phyloP scores from a whole-genome alignment of 805 yeast genomes.

The Yarrowia yakushimensis region DNA sequence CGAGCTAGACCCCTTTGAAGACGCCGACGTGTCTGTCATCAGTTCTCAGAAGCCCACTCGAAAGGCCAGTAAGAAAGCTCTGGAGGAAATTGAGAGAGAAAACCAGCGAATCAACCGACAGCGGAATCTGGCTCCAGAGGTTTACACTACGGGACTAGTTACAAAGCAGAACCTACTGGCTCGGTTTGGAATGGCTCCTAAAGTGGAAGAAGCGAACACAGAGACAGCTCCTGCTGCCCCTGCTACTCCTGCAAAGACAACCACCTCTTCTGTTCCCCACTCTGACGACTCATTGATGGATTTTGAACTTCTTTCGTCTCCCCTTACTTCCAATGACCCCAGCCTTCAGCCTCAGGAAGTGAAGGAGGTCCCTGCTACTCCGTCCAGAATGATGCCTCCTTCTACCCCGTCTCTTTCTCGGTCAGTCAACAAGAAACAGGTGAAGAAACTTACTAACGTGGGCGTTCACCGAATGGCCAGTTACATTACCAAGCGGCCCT shows the following conservation, averaged over 20 bases:
- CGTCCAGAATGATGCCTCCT: neutral
- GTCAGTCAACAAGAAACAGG: slow-evolving; percentile 7
- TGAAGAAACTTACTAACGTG: slow-evolving; percentile 12
- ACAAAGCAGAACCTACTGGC: slow-evolving; percentile 10
- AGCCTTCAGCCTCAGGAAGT: neutral
- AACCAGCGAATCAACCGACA: slow-evolving; percentile 30
- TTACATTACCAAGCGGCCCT: neutral
- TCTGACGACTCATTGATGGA: slow-evolving; percentile 6
- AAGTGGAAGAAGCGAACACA: neutral
- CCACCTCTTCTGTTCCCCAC: neutral
- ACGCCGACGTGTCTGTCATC: neutral
- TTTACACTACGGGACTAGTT: slow-evolving; percentile 26
- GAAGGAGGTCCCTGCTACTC: neutral
- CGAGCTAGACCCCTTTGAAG: slow-evolving; percentile 12
- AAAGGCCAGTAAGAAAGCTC: slow-evolving; percentile 29
- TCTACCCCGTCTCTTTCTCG: slow-evolving; percentile 1
- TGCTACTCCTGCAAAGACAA: neutral
- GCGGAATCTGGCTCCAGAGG: slow-evolving; percentile 31
- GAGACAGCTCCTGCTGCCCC: neutral
- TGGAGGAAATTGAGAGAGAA: slow-evolving; percentile 29
- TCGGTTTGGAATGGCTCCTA: neutral
- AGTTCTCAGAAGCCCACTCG: slow-evolving; percentile 6
- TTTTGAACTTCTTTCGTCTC: neutral
- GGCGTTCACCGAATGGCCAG: slow-evolving; percentile 15
- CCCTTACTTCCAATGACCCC: slow-evolving; percentile 3